phyloP scores from a whole-genome alignment of 768 basidiomycete species.

The Psilocybe tampanensis region DNA sequence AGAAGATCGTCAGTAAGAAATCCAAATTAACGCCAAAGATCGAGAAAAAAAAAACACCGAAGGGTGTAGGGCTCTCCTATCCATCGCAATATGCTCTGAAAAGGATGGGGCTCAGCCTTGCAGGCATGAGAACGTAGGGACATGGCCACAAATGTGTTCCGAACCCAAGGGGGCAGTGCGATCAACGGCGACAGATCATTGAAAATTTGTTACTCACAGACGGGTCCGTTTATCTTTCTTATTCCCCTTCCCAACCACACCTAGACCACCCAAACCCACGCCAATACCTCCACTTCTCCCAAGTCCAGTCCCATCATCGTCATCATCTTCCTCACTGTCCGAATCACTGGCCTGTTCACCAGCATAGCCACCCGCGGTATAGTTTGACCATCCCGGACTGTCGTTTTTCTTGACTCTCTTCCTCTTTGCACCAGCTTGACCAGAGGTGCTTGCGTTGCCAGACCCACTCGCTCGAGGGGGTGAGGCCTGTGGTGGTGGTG shows the following conservation, averaged over 20 bases:
- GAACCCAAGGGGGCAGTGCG: conserved; percentile 4
- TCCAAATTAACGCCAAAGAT: not conserved
- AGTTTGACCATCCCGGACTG: conserved; percentile 12
- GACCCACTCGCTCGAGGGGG: not conserved
- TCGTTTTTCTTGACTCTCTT: conserved; percentile 31
- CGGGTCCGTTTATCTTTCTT: conserved; percentile 31
- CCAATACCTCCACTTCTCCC: conserved; percentile 41
- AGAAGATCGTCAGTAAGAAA: conserved; percentile 14
- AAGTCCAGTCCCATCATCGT: conserved; percentile 32
- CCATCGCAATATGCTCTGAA: not conserved
- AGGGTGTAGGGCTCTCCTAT: not conserved
- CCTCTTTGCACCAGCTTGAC: conserved; percentile 17
- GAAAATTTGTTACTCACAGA: conserved; percentile 36
- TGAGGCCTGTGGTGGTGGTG: not conserved
- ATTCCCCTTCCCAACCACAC: conserved; percentile 34
- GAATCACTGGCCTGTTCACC: conserved; percentile 34
- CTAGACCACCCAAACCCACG: conserved; percentile 49
- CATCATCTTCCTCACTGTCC: conserved; percentile 43
- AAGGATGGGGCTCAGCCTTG: not conserved
- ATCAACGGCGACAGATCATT: conserved; percentile 1
- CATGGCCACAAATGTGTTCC: conserved; percentile 3
- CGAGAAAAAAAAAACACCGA: not conserved
- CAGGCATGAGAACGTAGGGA: conserved; percentile 1
- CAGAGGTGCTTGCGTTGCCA: not conserved
- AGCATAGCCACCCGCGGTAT: conserved; percentile 15